phyloP scores from a whole-genome alignment of 2,329 filamentous ascomycete species.

The Talaromyces islandicus region DNA sequence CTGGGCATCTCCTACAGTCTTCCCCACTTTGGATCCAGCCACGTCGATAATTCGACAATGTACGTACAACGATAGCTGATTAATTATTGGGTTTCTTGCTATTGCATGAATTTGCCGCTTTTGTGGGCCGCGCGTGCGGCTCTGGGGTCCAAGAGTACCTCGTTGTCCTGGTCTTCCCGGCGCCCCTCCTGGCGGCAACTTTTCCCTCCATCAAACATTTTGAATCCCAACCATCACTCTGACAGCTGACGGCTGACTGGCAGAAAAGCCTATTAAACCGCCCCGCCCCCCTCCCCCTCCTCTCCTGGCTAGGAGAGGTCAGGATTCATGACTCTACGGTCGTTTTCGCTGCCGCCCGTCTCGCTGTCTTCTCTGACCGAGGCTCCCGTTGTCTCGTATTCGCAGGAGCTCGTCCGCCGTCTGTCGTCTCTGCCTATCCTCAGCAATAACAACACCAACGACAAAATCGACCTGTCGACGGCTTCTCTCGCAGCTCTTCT shows the following conservation, averaged over 20 bases:
- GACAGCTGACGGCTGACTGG: neutral
- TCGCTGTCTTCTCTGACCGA: slow-evolving; percentile 30
- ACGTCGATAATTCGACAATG: too few species aligned
- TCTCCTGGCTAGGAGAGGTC: neutral
- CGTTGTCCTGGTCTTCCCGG: neutral
- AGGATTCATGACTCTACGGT: slow-evolving; percentile 27
- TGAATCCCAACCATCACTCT: neutral
- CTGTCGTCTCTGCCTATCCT: slow-evolving; percentile 14
- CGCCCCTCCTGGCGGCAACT: neutral
- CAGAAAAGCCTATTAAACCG: neutral
- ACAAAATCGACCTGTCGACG: neutral
- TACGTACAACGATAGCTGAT: too few species aligned
- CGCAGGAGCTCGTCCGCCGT: slow-evolving; percentile 28
- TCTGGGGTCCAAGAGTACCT: neutral
- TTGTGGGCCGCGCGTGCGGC: neutral
- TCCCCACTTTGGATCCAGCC: too few species aligned
- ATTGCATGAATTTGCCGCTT: neutral
- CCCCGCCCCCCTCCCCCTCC: neutral
- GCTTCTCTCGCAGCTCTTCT: slow-evolving; percentile 15
- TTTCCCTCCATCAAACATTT: neutral
- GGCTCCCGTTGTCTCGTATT: slow-evolving; percentile 34
- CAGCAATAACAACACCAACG: neutral
- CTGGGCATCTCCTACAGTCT: too few species aligned
- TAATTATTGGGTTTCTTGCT: too few species aligned
- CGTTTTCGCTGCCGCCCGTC: slow-evolving; percentile 21